Evolutionary conservation across 306 rosid genomes (phyloP), one percentile per base, ranked within the genome.

Genomic region (Crataegus laevigata): DNA sequence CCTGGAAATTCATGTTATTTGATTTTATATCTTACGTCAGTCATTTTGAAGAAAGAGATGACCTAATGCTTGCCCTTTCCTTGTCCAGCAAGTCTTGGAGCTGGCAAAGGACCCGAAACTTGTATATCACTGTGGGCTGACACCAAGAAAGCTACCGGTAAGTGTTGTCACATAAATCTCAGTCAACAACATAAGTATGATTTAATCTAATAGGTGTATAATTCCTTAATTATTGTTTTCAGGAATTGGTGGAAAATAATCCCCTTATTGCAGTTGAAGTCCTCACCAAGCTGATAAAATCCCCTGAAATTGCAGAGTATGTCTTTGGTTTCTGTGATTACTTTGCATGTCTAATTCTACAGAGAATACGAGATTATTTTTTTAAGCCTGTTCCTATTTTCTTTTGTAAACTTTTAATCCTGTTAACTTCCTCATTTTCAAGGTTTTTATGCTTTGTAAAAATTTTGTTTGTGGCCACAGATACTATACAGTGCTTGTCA

Each of bases 191-290:
- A 24, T 55, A 26, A 30, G 58, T 62, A 30, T 64, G 80, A 19
- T 72, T 72, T 21, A 6, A 28, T 67, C 63, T 26, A 34, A 60
- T 57, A 54, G 47, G 12, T 65, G 58, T 73, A 67, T 76, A 71
- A 74, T 32, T 69, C 21, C 19, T 71, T 38, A 47, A 38, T 73
- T 79, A 68, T 81, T 83, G 17, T 68, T 71, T 82, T 58, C 91
- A 96, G 99, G 99, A 90, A 76, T 85, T 96, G 85, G 98, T 96
- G 79, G 99, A 96, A 79, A 92, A 90, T 85, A 96, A 96, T 78
- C 96, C 98, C 64, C 89, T 92, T 60, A 90, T 96, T 66, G 99
- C 99, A 28, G 97, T 96, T 80, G 98, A 96, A 69, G 90, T 96
- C 82, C 96, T 96, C 77, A 89, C 96, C 15, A 96, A 89, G 88